Conservation (phyloP, 116 monocot genomes). For the Zostera marina region DNA sequence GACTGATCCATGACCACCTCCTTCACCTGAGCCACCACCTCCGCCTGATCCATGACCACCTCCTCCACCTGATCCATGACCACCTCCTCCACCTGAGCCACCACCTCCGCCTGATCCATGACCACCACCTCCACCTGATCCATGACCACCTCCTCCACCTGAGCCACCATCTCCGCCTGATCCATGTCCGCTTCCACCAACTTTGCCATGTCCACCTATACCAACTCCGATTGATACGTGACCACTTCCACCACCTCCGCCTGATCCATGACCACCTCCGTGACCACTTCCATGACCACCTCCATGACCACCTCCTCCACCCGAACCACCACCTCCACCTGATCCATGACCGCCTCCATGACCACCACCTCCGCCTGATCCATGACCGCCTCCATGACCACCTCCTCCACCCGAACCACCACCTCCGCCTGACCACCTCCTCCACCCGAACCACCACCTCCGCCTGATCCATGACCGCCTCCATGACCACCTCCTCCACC, state of each 20-base stretch:
- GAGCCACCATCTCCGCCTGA: neutral
- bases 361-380: too few relatives aligned
- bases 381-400: neutral
- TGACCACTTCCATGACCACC: neutral
- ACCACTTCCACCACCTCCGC: neutral
- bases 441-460: neutral
- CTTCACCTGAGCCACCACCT: too few relatives aligned
- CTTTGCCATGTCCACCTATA: neutral
- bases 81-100: too few relatives aligned
- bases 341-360: neutral
- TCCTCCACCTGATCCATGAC: too few relatives aligned
- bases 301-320: neutral
- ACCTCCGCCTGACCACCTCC: neutral
- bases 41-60: neutral
- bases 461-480: too few relatives aligned
- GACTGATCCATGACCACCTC: too few relatives aligned
- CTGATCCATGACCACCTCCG: neutral
- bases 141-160: too few relatives aligned
- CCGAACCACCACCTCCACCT: neutral
- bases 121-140: too few relatives aligned
- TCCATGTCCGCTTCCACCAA: neutral
- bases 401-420: neutral
- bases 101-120: too few relatives aligned
- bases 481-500: neutral
- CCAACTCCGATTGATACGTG: too few relatives aligned